phyloP scores from a whole-genome alignment of 805 yeast species.

The Starmerella geochares region DNA sequence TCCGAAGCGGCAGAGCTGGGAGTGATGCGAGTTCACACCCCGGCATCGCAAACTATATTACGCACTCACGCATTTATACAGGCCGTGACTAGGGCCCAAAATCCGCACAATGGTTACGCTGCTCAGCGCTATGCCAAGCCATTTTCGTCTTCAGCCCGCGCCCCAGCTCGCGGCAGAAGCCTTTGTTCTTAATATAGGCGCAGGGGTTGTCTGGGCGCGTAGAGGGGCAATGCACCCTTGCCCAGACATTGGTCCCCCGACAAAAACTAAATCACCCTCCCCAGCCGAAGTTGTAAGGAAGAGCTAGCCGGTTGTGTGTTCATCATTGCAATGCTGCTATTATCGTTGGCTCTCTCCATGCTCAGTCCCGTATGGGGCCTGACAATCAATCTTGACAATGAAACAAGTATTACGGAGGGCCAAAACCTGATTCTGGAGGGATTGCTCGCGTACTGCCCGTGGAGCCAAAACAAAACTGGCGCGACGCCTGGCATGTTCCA shows the following conservation, averaged over 20 bases:
- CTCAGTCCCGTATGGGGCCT: conserved; percentile 9
- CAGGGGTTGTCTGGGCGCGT: neutral
- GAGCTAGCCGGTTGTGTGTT: neutral
- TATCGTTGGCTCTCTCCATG: conserved; percentile 4
- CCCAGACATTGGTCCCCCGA: neutral
- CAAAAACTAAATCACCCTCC: neutral
- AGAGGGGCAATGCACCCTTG: neutral
- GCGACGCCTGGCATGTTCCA: conserved; percentile 80
- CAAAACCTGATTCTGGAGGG: conserved; percentile 48
- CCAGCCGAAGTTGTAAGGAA: neutral
- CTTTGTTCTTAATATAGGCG: conserved; percentile 2
- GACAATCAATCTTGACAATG: conserved; percentile 19
- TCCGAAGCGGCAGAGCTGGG: no score
- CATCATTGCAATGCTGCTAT: conserved; percentile 6
- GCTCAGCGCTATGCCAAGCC: neutral
- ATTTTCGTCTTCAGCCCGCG: neutral
- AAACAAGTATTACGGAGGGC: conserved; percentile 41
- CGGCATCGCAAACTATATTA: no score
- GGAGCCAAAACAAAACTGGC: conserved; percentile 54
- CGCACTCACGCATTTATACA: no score
- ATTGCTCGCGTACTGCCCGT: conserved; percentile 47
- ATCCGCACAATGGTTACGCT: no score
- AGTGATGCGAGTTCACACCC: no score
- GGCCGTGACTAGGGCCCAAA: no score
- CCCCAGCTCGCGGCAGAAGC: no score